Base-by-base conservation (phyloP, 805 yeast genomes). In the Yamadazyma paraphyllophila region DNA sequence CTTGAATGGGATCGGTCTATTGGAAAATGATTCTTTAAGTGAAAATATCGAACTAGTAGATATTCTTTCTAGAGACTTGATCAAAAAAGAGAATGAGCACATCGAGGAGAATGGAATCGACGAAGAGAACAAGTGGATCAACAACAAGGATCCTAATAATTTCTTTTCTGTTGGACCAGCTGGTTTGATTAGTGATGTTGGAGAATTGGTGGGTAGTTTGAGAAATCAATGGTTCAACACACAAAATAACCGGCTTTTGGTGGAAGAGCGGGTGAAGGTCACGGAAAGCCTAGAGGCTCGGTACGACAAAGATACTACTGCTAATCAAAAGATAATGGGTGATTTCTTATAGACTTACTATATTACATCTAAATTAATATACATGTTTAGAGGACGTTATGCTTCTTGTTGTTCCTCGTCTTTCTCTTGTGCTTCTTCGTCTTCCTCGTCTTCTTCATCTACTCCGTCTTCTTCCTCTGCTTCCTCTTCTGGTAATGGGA, bases 141-240 rank as follows among this genome's bases (percentile, higher is more conserved):
- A 80, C 46, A 48, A 63, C 29, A 59, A 63, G 26, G 73, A 67
- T 34, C 68, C 70, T 38, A 74, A 66, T 13, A 63, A 74, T 2
- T 55, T 71, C 66, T 62, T 67, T 58, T 66, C 69, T 1, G 83
- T 82, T 32, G 91, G 91, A 0, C 87, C 90, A 0, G 80, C 91
- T 0, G 90, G 91, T 0, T 67, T 84, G 69, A 65, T 85, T 15
- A 74, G 82, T 16, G 82, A 85, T 14, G 77, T 84, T 4, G 77
- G 83, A 35, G 88, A 82, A 46, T 67, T 77, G 66, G 65, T 80
- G 32, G 81, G 76, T 12, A 70, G 66, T 41, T 65, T 79, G 43
- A 64, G 65, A 47, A 68, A 71, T 38, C 71, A 63, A 46, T 62
- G 69, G 63, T 56, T 50, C 27, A 39, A 35, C 7, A 45, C 42